phyloP scores from a whole-genome alignment of 768 basidiomycete genomes.

The Gloeostereum incarnatum region DNA sequence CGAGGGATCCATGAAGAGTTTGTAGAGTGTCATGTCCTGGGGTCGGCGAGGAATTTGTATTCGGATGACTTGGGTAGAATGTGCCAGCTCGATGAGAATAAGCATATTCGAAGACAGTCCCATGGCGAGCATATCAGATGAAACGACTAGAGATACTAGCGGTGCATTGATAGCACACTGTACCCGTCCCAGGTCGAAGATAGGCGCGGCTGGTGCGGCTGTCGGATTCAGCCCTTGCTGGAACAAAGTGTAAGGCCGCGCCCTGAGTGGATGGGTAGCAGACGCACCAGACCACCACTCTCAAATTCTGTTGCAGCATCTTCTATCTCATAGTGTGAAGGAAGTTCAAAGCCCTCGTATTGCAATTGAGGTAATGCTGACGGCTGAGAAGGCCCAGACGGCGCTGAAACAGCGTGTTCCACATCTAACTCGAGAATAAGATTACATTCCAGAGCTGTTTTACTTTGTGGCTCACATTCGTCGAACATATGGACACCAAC shows the following conservation, averaged over 20 bases:
- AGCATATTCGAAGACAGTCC: conserved; percentile 67
- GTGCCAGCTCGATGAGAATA: conserved; percentile 84
- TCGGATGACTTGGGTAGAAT: conserved; percentile 78
- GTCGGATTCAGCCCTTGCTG: conserved; percentile 21
- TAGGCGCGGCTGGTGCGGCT: conserved; percentile 34
- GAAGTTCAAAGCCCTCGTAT: conserved; percentile 86
- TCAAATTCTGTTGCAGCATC: conserved; percentile 35
- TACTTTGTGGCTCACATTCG: conserved; percentile 39
- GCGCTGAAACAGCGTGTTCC: conserved; percentile 64
- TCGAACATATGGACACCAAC: conserved; percentile 41
- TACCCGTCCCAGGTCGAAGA: conserved; percentile 82
- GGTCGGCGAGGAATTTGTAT: conserved; percentile 70
- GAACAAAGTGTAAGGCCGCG: background rate
- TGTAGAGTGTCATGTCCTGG: conserved; percentile 68
- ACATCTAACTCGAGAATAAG: conserved; percentile 49
- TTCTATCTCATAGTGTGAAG: conserved; percentile 38
- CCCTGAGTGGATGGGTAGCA: conserved; percentile 8
- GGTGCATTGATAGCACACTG: conserved; percentile 84
- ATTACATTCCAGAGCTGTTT: conserved; percentile 2
- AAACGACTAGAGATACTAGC: conserved; percentile 75
- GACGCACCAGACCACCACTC: conserved; percentile 17
- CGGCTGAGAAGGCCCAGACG: conserved; percentile 37
- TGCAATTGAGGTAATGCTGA: no score
- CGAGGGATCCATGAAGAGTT: conserved; percentile 87
- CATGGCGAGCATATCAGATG: conserved; percentile 84